phyloP scores from a whole-genome alignment of 352 stramenopile species.

The Thalassiosira oceanica region DNA sequence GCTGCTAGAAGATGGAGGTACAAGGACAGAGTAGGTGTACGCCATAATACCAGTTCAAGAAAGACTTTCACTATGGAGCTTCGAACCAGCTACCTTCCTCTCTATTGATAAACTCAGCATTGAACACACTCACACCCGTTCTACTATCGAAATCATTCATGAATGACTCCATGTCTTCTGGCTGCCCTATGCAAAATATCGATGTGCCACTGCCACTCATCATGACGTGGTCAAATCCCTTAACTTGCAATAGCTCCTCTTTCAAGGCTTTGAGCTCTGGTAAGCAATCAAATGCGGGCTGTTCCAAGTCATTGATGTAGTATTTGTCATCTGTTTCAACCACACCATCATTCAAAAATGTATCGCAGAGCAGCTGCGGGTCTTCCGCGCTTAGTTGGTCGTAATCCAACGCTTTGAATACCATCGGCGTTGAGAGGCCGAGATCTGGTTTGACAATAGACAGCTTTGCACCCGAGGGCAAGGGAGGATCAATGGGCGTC shows the following conservation, averaged over 20 bases:
- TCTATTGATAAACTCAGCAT: slow-evolving; percentile 71
- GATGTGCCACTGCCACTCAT: slow-evolving; percentile 86
- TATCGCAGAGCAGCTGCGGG: slow-evolving; percentile 70
- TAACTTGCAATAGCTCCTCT: slow-evolving; percentile 60
- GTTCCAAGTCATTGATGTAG: slow-evolving; percentile 86
- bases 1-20: slow-evolving; percentile 9
- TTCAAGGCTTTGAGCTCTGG: slow-evolving; percentile 80
- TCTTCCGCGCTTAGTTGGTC: slow-evolving; percentile 74
- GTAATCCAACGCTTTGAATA: slow-evolving; percentile 85
- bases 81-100: slow-evolving; percentile 46
- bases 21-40: too few relatives aligned
- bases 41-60: too few relatives aligned
- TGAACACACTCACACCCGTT: slow-evolving; percentile 66
- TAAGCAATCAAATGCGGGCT: slow-evolving; percentile 81
- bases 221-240: slow-evolving; percentile 79
- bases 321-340: slow-evolving; percentile 59
- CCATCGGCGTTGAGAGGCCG: slow-evolving; percentile 82
- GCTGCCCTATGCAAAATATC: slow-evolving; percentile 83
- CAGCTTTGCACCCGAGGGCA: slow-evolving; percentile 52
- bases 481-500: slow-evolving; percentile 61
- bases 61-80: too few relatives aligned
- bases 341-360: slow-evolving; percentile 65
- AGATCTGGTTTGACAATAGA: slow-evolving; percentile 83
- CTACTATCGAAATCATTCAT: slow-evolving; percentile 59
- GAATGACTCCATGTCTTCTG: slow-evolving; percentile 59